Conservation (phyloP, 495 filamentous ascomycete genomes). For the Aspergillus ellipticus region DNA sequence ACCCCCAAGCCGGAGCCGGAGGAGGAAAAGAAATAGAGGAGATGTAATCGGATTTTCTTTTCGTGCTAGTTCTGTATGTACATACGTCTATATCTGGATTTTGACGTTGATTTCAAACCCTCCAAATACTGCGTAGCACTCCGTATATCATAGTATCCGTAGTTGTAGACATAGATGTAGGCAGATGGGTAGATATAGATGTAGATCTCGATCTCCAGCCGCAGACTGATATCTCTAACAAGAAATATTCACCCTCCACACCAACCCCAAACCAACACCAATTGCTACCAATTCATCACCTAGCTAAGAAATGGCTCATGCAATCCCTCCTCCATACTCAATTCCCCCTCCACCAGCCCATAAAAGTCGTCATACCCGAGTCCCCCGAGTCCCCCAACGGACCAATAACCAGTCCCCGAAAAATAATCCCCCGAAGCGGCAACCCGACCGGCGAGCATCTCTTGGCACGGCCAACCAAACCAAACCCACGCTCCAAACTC, state of each 20-base stretch:
- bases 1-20: constrained; percentile 90
- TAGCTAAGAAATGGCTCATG: too few species aligned
- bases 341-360: too few species aligned
- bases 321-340: too few species aligned
- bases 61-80: constrained; percentile 38
- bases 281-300: too few species aligned
- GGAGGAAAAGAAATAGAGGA: constrained; percentile 87
- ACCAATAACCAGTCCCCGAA: constrained; percentile 4
- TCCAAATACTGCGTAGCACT: not conserved
- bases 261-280: too few species aligned
- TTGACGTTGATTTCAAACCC: constrained; percentile 15
- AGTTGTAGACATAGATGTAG: not conserved
- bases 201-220: too few species aligned
- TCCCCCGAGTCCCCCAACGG: not conserved
- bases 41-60: constrained; percentile 39
- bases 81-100: constrained; percentile 40
- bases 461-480: not conserved
- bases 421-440: not conserved
- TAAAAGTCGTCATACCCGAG: too few species aligned
- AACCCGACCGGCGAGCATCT: not conserved
- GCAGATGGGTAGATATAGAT: too few species aligned
- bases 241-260: too few species aligned
- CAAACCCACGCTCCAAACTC: not conserved
- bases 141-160: not conserved
- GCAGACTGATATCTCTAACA: too few species aligned